A percentile compares a stretch with the other conserved stretches of the same genome.
Evolutionary conservation across 305 asterid genomes (phyloP).

Genomic region (Fraxinus dipetala): DNA sequence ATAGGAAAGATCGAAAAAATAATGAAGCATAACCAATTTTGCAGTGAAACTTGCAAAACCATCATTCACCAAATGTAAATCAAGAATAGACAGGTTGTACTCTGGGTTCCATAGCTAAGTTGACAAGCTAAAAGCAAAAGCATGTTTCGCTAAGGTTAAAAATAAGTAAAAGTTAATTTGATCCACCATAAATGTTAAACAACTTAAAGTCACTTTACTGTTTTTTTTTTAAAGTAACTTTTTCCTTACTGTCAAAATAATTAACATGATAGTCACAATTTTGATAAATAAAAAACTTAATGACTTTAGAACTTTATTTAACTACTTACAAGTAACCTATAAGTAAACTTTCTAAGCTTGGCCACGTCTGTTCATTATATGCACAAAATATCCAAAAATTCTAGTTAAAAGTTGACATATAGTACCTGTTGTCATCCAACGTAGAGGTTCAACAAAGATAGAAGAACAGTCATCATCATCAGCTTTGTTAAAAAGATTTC

Average conservation of each 20-base stretch:
- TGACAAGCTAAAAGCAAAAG: background rate
- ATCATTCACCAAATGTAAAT: background rate
- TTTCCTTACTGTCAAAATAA: background rate
- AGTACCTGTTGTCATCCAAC: slow-evolving; percentile 88
- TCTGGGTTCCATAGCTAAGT: background rate
- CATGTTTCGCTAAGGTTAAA: background rate
- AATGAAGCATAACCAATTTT: background rate
- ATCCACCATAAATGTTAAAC: background rate
- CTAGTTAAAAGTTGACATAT: background rate
- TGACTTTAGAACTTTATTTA: background rate
- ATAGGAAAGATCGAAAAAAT: background rate
- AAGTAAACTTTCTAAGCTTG: background rate
- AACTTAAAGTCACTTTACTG: background rate
- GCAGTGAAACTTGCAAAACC: background rate
- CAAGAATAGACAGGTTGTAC: background rate
- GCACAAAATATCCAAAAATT: background rate
- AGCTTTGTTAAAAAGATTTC: slow-evolving; percentile 56
- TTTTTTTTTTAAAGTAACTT: background rate
- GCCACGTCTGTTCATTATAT: background rate
- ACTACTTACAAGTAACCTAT: background rate
- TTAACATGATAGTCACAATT: background rate
- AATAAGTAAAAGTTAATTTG: background rate
- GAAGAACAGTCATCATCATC: slow-evolving; percentile 81
- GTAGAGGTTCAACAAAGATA: slow-evolving; percentile 89
- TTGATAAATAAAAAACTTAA: background rate